Percentiles rank a stretch among this genome's conserved stretches.
Evolutionary conservation across 441 rosid genomes (phyloP).

Genomic region (Adansonia gregorii): DNA sequence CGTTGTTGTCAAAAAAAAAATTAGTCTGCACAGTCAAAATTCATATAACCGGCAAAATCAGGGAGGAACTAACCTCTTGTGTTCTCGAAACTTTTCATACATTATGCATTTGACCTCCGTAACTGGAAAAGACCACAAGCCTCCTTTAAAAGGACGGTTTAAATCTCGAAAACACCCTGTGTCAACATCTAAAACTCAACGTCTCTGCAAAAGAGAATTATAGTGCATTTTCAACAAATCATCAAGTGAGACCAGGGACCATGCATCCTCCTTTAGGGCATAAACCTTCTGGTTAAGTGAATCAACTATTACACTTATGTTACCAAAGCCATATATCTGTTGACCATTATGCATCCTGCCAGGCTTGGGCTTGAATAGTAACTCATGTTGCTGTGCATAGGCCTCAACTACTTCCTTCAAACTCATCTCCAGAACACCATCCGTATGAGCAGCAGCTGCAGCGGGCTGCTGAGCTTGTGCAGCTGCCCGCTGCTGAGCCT

Average conservation of each 20-base stretch:
- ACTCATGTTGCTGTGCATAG: slow-evolving; percentile 74
- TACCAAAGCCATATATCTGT: slow-evolving; percentile 89
- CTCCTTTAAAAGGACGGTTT: neutral
- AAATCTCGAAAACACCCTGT: neutral
- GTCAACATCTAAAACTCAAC: slow-evolving; percentile 27
- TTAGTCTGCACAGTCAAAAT: neutral
- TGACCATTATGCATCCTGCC: slow-evolving; percentile 78
- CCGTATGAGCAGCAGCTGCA: slow-evolving; percentile 44
- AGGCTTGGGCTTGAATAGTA: slow-evolving; percentile 77
- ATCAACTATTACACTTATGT: slow-evolving; percentile 70
- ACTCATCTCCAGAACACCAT: slow-evolving; percentile 54
- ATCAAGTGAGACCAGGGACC: slow-evolving; percentile 71
- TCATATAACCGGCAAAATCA: neutral
- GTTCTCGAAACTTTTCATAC: neutral
- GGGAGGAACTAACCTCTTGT: slow-evolving; percentile 27
- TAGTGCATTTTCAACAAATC: slow-evolving; percentile 67
- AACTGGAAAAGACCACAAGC: too few species aligned
- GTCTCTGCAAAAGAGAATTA: slow-evolving; percentile 44
- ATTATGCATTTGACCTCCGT: neutral
- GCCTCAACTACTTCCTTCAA: slow-evolving; percentile 84
- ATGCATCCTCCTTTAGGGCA: slow-evolving; percentile 69
- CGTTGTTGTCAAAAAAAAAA: neutral
- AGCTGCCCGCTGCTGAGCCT: slow-evolving; percentile 61
- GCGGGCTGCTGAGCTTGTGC: slow-evolving; percentile 47
- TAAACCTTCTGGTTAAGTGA: slow-evolving; percentile 65